Evolutionary conservation across 441 rosid species (phyloP).

Genomic region (Croton laevigatus): DNA sequence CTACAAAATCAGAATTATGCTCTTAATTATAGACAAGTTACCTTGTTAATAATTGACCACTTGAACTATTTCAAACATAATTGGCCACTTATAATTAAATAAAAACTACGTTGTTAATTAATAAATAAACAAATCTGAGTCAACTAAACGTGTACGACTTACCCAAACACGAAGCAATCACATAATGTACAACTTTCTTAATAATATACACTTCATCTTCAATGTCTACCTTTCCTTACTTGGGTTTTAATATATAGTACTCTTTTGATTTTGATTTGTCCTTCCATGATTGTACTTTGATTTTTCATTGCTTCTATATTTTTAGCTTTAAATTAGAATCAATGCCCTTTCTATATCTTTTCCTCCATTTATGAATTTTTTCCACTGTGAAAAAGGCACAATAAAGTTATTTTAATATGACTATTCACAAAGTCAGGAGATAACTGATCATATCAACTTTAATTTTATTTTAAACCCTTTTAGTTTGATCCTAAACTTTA

Average conservation of each 20-base stretch:
- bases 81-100: background rate
- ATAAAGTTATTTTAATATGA: background rate
- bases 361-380: background rate
- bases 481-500: too few relatives aligned
- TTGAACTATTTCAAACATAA: background rate
- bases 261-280: background rate
- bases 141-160: slow-evolving; percentile 1
- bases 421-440: too few relatives aligned
- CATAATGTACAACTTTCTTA: too few relatives aligned
- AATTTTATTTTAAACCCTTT: too few relatives aligned
- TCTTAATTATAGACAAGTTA: too few relatives aligned
- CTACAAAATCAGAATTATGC: slow-evolving; percentile 11
- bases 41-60: too few relatives aligned
- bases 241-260: background rate
- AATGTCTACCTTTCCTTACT: background rate
- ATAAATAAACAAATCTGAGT: background rate
- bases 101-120: background rate
- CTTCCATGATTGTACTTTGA: slow-evolving; percentile 1
- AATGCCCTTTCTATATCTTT: background rate
- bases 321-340: background rate
- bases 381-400: background rate
- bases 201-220: background rate
- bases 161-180: background rate
- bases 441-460: too few relatives aligned
- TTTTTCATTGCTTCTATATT: background rate